Evolutionary conservation across 495 filamentous ascomycete genomes (phyloP), one percentile per base, ranked within the genome.

Genomic region (Cercophora newfieldiana): DNA sequence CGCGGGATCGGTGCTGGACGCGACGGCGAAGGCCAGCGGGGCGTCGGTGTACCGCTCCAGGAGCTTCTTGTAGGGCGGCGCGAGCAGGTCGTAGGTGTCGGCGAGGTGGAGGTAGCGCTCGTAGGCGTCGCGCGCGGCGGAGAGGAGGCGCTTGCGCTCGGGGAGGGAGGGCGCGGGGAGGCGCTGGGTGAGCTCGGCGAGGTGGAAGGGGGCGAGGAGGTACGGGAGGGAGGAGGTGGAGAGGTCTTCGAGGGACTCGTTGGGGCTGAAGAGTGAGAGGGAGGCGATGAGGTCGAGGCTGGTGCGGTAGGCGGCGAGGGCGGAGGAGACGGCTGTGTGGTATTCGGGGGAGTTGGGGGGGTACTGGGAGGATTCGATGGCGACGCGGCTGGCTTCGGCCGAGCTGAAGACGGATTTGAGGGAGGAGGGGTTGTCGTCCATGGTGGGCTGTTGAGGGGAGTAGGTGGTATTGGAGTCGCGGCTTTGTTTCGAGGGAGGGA

Each of bases 191-290:
- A 80, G 68, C 66, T 77, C 73, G 44, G 71, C 71, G 61, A 76
- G 63, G 70, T 71, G 74, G 67, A 63, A 72, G 66, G 71, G 68
- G 53, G 74, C 72, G 48, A 82, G 69, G 25, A 83, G 71, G 67
- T 85, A 97, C 85, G 89, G 90, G 50, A 99, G 76, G 76, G 95
- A 88, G n/a, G 82, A 83, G 12, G 93, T 94, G 12, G 90, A 82
- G 29, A 98, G 80, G 81, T 99, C 95, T 62, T 98, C 96, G 31
- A 97, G 77, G 1, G 86, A 83, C 74, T 99, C 95, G 75, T 99
- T 98, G 7, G 89, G 84, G 71, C 92, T 95, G 83, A 97, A 98
- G 14, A 98, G 76, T 0, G 91, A 89, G 59, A 94, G 78, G 50
- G 86, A 81, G 65, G 86, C 79, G 66, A 91, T 86, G 44, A 93